Conservation (phyloP, 2,329 filamentous ascomycete species). For the Zymoseptoria passerinii region DNA sequence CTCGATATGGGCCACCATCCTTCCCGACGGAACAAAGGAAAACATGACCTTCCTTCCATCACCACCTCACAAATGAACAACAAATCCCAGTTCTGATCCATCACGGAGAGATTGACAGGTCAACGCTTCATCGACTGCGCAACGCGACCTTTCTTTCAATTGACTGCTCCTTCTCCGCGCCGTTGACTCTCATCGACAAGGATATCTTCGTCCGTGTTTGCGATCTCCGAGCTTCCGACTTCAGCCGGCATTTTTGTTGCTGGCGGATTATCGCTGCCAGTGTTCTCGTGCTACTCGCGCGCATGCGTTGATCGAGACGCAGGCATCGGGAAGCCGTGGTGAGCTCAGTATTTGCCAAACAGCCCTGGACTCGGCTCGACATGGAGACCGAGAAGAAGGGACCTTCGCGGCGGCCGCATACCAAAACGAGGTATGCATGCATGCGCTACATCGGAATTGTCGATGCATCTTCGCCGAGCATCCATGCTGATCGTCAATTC, state of each 20-base stretch:
- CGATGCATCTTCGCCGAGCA: background rate
- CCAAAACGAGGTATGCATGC: constrained; percentile 14
- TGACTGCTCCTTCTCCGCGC: no score
- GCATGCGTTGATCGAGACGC: background rate
- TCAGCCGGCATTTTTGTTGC: background rate
- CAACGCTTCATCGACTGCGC: no score
- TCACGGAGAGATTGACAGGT: no score
- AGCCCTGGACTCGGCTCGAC: background rate
- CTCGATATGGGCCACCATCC: no score
- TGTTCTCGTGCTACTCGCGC: background rate
- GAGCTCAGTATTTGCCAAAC: background rate
- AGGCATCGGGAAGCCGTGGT: no score
- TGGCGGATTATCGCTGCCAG: background rate
- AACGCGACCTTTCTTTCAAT: no score
- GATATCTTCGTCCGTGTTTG: background rate
- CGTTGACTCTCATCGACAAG: background rate
- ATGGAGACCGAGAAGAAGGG: constrained; percentile 1
- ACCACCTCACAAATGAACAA: no score
- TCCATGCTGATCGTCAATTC: background rate
- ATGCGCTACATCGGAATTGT: background rate
- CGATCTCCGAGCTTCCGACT: background rate
- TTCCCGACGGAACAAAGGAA: no score
- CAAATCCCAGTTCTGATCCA: no score
- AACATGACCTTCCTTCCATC: no score
- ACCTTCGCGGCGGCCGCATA: constrained; percentile 15